Conservation (phyloP, 495 filamentous ascomycete genomes). For the Aspergillus campestris region DNA sequence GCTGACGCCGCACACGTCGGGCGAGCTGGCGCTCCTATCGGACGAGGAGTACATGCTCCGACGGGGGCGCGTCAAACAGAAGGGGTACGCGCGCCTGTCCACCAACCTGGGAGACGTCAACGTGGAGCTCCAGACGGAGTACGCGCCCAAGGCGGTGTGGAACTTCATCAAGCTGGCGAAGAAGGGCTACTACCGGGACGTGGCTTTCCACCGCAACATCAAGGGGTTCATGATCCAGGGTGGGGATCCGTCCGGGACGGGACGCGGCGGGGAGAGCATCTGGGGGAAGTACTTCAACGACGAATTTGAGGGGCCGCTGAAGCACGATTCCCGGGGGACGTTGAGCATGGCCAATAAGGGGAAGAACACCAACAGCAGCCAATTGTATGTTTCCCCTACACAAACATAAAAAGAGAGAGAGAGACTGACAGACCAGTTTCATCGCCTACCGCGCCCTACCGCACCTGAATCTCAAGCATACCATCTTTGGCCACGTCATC, state of each 20-base stretch:
- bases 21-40: slow-evolving; percentile 72
- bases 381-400: slow-evolving; percentile 52
- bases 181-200: slow-evolving; percentile 77
- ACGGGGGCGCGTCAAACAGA: slow-evolving; percentile 75
- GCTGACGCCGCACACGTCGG: slow-evolving; percentile 81
- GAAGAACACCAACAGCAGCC: slow-evolving; percentile 89
- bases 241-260: slow-evolving; percentile 61
- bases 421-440: slow-evolving; percentile 40
- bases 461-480: slow-evolving; percentile 91
- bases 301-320: slow-evolving; percentile 81
- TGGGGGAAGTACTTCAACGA: slow-evolving; percentile 91
- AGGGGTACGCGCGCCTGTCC: slow-evolving; percentile 82
- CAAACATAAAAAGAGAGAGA: too few relatives aligned
- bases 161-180: slow-evolving; percentile 89
- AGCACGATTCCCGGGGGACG: slow-evolving; percentile 69
- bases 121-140: slow-evolving; percentile 83
- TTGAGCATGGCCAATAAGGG: slow-evolving; percentile 97
- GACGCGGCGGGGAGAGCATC: slow-evolving; percentile 73
- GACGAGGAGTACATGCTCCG: slow-evolving; percentile 96
- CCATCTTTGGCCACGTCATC: slow-evolving; percentile 84
- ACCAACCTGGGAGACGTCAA: slow-evolving; percentile 78
- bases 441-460: slow-evolving; percentile 74
- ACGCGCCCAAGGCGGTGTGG: slow-evolving; percentile 87
- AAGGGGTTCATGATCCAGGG: slow-evolving; percentile 97
- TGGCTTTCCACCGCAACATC: slow-evolving; percentile 87